Conservation (phyloP, 2,329 filamentous ascomycete genomes). For the Fusarium paranaense region DNA sequence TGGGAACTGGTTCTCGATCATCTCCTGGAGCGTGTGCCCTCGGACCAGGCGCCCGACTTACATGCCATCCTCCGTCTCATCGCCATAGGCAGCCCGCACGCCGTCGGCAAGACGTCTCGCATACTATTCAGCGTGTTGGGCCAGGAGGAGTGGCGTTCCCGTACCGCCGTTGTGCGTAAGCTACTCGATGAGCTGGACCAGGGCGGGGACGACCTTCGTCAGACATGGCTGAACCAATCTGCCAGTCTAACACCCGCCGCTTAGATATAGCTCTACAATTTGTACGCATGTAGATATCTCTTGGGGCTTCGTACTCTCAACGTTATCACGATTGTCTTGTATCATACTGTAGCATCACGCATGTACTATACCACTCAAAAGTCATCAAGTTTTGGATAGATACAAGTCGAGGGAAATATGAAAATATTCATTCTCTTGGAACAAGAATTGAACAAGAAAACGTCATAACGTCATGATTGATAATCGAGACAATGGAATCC, state of each 20-base stretch:
- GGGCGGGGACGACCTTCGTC: slow-evolving; percentile 22
- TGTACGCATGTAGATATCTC: background rate
- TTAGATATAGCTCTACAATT: background rate
- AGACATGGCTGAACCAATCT: slow-evolving; percentile 28
- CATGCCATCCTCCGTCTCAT: slow-evolving; percentile 49
- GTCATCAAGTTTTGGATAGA: background rate
- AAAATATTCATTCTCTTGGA: background rate
- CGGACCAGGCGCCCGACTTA: slow-evolving; percentile 32
- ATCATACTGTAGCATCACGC: slow-evolving; percentile 25
- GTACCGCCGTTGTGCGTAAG: slow-evolving; percentile 39
- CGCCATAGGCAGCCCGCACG: slow-evolving; percentile 46
- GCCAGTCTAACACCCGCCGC: background rate
- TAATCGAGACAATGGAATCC: slow-evolving; percentile 21
- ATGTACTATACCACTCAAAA: background rate
- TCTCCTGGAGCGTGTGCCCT: slow-evolving; percentile 24
- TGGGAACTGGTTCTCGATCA: slow-evolving; percentile 32
- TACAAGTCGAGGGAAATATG: background rate
- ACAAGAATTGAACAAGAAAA: background rate
- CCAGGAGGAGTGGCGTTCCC: slow-evolving; percentile 49
- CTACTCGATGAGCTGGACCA: slow-evolving; percentile 35
- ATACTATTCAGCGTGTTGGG: slow-evolving; percentile 51
- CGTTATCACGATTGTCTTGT: slow-evolving; percentile 1
- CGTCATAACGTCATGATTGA: slow-evolving; percentile 40
- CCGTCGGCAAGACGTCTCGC: slow-evolving; percentile 45
- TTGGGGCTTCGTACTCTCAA: background rate